Evolutionary conservation across 805 yeast species (phyloP).

Genomic region (Starmerella stigmatis): DNA sequence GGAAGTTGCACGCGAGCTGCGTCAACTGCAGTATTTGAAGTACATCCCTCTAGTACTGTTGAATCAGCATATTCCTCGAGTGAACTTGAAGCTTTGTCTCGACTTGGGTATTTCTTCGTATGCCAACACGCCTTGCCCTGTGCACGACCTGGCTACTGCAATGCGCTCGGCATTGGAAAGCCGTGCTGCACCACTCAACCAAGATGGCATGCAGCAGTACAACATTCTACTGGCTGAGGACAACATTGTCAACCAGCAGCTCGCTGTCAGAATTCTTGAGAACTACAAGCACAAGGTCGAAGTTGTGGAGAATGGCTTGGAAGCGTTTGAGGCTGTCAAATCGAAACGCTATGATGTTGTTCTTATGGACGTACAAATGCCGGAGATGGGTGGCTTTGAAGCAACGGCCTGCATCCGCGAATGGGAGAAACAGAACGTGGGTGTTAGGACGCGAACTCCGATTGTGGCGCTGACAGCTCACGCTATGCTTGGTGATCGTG

Average conservation of each 20-base stretch:
- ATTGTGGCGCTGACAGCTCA: slow-evolving; percentile 86
- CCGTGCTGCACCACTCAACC: slow-evolving; percentile 65
- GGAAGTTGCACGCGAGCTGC: slow-evolving; percentile 58
- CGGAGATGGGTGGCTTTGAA: slow-evolving; percentile 90
- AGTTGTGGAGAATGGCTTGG: slow-evolving; percentile 78
- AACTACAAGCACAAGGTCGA: slow-evolving; percentile 76
- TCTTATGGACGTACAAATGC: slow-evolving; percentile 92
- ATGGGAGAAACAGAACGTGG: slow-evolving; percentile 74
- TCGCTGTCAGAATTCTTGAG: slow-evolving; percentile 75
- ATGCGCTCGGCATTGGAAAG: slow-evolving; percentile 78
- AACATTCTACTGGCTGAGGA: slow-evolving; percentile 75
- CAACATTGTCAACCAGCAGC: slow-evolving; percentile 74
- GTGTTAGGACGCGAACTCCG: slow-evolving; percentile 67
- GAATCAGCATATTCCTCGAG: slow-evolving; percentile 63
- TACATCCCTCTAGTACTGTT: slow-evolving; percentile 74
- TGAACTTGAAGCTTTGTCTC: slow-evolving; percentile 70
- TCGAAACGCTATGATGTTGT: slow-evolving; percentile 64
- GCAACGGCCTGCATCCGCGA: slow-evolving; percentile 78
- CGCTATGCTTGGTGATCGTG: slow-evolving; percentile 90
- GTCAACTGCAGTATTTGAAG: slow-evolving; percentile 65
- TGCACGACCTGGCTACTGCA: slow-evolving; percentile 70
- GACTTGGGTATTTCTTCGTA: slow-evolving; percentile 80
- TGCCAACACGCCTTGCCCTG: slow-evolving; percentile 80
- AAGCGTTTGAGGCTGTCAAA: slow-evolving; percentile 68
- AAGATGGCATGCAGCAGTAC: slow-evolving; percentile 67